Conservation (phyloP, 1,284 basidiomycete species). For the Papiliotrema flavescens region DNA sequence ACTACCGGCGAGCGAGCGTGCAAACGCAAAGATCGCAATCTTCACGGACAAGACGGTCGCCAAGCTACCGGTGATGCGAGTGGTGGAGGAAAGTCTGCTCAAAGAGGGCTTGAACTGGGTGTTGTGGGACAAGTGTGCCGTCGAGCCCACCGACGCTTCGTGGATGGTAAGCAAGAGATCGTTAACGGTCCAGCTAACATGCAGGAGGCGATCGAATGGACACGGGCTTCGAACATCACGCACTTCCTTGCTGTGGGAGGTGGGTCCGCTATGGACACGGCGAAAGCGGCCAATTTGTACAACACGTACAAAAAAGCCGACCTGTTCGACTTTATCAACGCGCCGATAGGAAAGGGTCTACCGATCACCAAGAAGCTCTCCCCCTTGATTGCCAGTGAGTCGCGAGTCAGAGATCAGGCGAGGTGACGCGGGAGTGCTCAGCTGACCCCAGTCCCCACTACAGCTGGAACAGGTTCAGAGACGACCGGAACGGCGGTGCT, state of each 20-base stretch:
- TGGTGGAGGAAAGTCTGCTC: constrained; percentile 50
- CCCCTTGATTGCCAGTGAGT: constrained; percentile 76
- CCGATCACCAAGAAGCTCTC: constrained; percentile 72
- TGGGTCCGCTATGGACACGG: constrained; percentile 92
- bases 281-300: constrained; percentile 86
- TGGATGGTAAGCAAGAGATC: constrained; percentile 37
- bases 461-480: constrained; percentile 92
- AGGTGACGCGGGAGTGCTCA: neutral
- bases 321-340: constrained; percentile 94
- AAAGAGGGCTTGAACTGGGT: constrained; percentile 58
- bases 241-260: constrained; percentile 95
- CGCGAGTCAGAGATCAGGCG: too few species aligned
- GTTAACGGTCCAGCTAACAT: neutral
- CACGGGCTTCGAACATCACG: constrained; percentile 78
- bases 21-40: constrained; percentile 69
- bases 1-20: constrained; percentile 26
- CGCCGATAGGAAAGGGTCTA: constrained; percentile 87
- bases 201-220: constrained; percentile 83
- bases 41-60: constrained; percentile 87
- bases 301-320: constrained; percentile 78
- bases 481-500: constrained; percentile 97
- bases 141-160: constrained; percentile 84
- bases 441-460: constrained; percentile 70
- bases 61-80: constrained; percentile 75
- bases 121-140: constrained; percentile 76